Base-by-base conservation (phyloP, 768 basidiomycete genomes). In the Suillus alpinus region DNA sequence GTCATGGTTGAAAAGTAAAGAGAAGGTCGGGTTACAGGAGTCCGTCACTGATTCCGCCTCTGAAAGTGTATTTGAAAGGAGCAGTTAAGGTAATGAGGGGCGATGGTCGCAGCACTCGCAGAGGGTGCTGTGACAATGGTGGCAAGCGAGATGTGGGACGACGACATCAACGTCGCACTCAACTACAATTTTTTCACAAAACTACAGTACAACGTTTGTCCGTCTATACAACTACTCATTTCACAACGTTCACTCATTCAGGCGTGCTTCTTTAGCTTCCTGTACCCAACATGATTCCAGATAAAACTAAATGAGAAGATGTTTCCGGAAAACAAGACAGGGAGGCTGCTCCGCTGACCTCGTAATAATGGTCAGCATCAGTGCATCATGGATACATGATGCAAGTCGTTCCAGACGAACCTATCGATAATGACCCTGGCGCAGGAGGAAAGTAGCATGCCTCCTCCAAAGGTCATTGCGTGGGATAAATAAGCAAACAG, bases 1-100 rank as follows among this genome's bases (percentile, higher is more conserved):
- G 88, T 83, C 90, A 92, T 92, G 66, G 69, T 73, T 63, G 60
- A 60, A 67, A 66, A 64, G 66, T 63, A 62, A 66, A 70, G 68
- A 69, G 67, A 63, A 58, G 51, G 49, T 65, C 64, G 53, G 65
- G 64, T 50, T 57, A 61, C 31, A 34, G 49, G 49, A 50, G 20
- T 26, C 36, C 52, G 34, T 53, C 36, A 53, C 34, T 23, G 23
- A 8, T 26, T 58, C 47, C 64, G 59, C 67, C 63, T 66, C 58
- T 65, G 66, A 61, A 62, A 63, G 44, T 57, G 58, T 60, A 66
- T 57, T 62, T 57, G 55, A 60, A 60, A 57, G 60, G 59, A 65
- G 53, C 63, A 65, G 65, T 61, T 52, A 50, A 64, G 62, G 50
- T 60, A 65, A 58, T 63, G 49, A 63, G 49, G 57, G 61, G 67